Evolutionary conservation across 1,139 yeast species (phyloP).

Genomic region (Scheffersomyces segobiensis): DNA sequence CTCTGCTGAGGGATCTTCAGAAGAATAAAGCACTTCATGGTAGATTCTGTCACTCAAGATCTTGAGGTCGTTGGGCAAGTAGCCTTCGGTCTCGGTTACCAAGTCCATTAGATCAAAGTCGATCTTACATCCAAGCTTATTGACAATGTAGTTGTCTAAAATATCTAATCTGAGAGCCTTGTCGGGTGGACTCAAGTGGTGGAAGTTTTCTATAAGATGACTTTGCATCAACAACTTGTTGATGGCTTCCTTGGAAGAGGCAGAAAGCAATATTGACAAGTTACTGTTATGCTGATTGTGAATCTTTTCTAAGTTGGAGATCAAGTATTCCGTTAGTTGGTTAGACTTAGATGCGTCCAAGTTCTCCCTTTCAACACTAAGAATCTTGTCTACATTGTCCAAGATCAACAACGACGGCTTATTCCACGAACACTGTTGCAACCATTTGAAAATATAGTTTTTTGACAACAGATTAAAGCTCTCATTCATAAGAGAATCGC

Average conservation of each 20-base stretch:
- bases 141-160: slow-evolving; percentile 45
- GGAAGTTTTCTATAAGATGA: slow-evolving; percentile 68
- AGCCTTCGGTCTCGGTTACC: slow-evolving; percentile 84
- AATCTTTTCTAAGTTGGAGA: slow-evolving; percentile 40
- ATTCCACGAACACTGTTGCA: slow-evolving; percentile 73
- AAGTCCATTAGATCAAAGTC: slow-evolving; percentile 66
- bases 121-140: slow-evolving; percentile 29
- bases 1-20: slow-evolving; percentile 7
- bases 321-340: slow-evolving; percentile 54
- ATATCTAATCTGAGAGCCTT: slow-evolving; percentile 59
- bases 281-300: slow-evolving; percentile 43
- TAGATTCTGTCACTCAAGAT: slow-evolving; percentile 72
- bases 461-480: slow-evolving; percentile 44
- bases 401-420: slow-evolving; percentile 73
- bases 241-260: slow-evolving; percentile 64
- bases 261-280: slow-evolving; percentile 56
- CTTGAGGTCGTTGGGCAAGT: slow-evolving; percentile 78
- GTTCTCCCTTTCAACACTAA: slow-evolving; percentile 74
- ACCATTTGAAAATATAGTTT: slow-evolving; percentile 48
- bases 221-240: slow-evolving; percentile 63
- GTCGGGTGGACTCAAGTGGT: slow-evolving; percentile 68
- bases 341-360: slow-evolving; percentile 59
- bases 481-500: slow-evolving; percentile 61
- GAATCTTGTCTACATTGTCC: slow-evolving; percentile 78
- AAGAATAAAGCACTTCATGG: slow-evolving; percentile 56